A percentile compares a stretch with the other conserved stretches of the same genome.
Evolutionary conservation across 1,284 basidiomycete species (phyloP).

Genomic region (Austroboletus niveus): DNA sequence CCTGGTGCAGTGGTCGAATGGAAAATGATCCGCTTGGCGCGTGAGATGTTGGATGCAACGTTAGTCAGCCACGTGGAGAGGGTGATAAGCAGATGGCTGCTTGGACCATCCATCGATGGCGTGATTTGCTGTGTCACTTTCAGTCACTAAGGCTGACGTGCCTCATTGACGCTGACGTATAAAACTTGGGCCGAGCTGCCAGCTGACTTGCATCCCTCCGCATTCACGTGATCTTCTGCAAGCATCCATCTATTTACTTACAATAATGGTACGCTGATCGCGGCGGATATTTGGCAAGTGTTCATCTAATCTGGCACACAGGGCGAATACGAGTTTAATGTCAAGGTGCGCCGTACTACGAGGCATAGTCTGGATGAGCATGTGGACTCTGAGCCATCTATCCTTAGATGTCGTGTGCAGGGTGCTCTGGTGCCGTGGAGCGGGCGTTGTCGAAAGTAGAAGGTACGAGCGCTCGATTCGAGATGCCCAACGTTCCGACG

Average conservation of each 20-base stretch:
- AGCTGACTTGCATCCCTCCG: background rate
- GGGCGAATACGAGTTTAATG: constrained; percentile 28
- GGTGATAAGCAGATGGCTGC: too few relatives aligned
- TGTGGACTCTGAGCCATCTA: background rate
- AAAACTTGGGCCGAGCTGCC: constrained; percentile 2
- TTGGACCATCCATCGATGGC: background rate
- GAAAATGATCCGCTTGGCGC: background rate
- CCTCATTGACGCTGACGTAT: constrained; percentile 1
- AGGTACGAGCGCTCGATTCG: constrained; percentile 39
- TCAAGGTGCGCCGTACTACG: constrained; percentile 24
- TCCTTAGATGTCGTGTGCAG: constrained; percentile 74
- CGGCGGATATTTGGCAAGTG: background rate
- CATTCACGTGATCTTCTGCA: background rate
- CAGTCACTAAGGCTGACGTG: constrained; percentile 3
- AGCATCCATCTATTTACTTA: constrained; percentile 1
- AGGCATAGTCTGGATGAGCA: background rate
- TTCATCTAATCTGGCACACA: constrained; percentile 11
- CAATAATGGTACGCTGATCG: constrained; percentile 27
- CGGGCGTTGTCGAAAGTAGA: constrained; percentile 70
- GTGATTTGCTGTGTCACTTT: background rate
- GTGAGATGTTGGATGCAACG: constrained; percentile 12
- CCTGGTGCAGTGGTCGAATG: background rate
- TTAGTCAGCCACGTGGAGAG: background rate
- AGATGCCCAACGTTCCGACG: background rate
- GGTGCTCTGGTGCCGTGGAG: constrained; percentile 78